Evolutionary conservation across 179 eudicot species (phyloP).

Genomic region (Beta lomatogona): DNA sequence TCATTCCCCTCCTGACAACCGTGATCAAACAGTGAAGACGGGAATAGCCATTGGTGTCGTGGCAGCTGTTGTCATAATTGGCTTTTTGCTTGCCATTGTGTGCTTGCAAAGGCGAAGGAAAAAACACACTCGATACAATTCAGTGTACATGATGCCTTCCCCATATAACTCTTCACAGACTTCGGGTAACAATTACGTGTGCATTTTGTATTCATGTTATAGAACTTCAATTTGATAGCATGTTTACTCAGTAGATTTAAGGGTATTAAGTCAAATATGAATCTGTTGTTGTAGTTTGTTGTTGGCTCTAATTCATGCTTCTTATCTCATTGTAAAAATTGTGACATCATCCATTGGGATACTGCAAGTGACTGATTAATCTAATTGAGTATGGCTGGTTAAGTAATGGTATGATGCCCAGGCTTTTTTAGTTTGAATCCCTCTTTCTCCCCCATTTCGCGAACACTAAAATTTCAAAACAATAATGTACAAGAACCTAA

Average conservation of each 20-base stretch:
- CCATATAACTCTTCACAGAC: constrained; percentile 68
- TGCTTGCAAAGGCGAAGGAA: constrained; percentile 56
- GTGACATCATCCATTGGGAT: neutral
- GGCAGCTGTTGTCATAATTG: constrained; percentile 55
- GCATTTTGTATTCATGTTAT: neutral
- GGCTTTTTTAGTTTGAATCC: neutral
- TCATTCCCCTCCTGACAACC: neutral
- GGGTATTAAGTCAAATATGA: neutral
- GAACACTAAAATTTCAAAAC: neutral
- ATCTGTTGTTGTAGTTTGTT: neutral
- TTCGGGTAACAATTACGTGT: constrained; percentile 54
- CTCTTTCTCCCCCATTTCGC: neutral
- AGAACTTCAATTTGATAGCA: neutral
- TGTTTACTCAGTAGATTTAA: neutral
- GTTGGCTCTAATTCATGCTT: constrained; percentile 7
- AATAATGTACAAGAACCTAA: neutral
- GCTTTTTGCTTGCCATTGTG: constrained; percentile 50
- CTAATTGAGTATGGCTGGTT: neutral
- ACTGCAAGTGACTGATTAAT: neutral
- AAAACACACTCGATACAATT: constrained; percentile 40
- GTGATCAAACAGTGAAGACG: constrained; percentile 23
- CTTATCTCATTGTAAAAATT: neutral
- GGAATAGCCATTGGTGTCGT: constrained; percentile 60
- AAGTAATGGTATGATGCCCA: neutral
- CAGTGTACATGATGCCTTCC: constrained; percentile 57